phyloP scores from a whole-genome alignment of 2,329 filamentous ascomycete genomes.

The Diaporthe humulicola region DNA sequence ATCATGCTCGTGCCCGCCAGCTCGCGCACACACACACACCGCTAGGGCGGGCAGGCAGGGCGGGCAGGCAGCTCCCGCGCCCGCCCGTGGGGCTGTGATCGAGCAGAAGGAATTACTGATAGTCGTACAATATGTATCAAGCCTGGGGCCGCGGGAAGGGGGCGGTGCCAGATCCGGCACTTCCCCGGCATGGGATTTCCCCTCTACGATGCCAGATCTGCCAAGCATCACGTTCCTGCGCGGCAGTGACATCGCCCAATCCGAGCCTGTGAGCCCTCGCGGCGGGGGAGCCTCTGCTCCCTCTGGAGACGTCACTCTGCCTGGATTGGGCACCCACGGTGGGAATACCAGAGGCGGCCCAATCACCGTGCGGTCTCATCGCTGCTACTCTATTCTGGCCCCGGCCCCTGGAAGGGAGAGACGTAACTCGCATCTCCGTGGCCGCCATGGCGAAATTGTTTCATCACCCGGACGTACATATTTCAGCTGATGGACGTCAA shows the following conservation, averaged over 20 bases:
- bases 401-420: neutral
- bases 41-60: neutral
- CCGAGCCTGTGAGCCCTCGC: neutral
- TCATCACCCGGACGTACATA: neutral
- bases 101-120: neutral
- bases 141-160: neutral
- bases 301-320: constrained; percentile 7
- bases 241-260: constrained; percentile 28
- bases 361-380: constrained; percentile 29
- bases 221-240: constrained; percentile 29
- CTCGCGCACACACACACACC: constrained; percentile 9
- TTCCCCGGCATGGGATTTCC: constrained; percentile 8
- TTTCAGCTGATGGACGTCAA: neutral
- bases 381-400: neutral
- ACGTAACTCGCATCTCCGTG: neutral
- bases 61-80: too few relatives aligned
- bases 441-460: constrained; percentile 2
- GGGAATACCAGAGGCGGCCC: neutral
- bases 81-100: neutral
- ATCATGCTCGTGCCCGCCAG: neutral
- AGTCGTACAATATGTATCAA: neutral
- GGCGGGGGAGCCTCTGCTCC: neutral
- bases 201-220: constrained; percentile 21
- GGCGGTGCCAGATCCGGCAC: constrained; percentile 17
- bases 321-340: constrained; percentile 14